Evolutionary conservation across 331 rosid genomes (phyloP).

Genomic region (Spiraea crenata): DNA sequence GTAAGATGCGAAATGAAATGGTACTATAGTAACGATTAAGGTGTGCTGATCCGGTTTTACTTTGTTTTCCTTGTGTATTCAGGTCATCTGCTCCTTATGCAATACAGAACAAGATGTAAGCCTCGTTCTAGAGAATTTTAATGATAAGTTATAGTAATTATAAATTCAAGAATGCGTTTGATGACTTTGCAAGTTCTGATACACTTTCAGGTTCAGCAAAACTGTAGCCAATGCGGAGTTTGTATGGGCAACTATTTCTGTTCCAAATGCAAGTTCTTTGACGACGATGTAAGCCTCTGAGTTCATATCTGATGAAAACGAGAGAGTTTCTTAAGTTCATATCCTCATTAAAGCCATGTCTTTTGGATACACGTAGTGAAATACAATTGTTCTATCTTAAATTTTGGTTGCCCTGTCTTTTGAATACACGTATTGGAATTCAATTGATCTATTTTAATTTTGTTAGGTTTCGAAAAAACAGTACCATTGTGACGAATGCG

Average conservation of each 20-base stretch:
- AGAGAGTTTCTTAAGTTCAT: background rate
- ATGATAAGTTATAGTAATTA: background rate
- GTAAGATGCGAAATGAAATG: background rate
- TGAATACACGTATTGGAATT: background rate
- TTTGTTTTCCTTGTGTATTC: slow-evolving; percentile 23
- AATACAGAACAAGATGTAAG: slow-evolving; percentile 83
- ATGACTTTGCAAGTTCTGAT: background rate
- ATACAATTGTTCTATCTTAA: background rate
- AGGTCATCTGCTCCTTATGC: slow-evolving; percentile 84
- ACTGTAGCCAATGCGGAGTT: slow-evolving; percentile 60
- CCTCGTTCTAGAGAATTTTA: background rate
- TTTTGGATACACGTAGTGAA: background rate
- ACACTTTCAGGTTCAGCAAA: slow-evolving; percentile 62
- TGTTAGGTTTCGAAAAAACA: slow-evolving; percentile 41
- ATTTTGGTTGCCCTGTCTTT: background rate
- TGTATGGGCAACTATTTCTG: slow-evolving; percentile 78
- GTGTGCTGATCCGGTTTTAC: slow-evolving; percentile 15
- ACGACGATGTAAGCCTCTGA: slow-evolving; percentile 56
- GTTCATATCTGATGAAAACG: slow-evolving; percentile 11
- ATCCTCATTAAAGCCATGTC: background rate
- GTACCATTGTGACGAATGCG: slow-evolving; percentile 80
- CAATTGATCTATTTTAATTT: background rate
- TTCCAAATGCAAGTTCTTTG: slow-evolving; percentile 73
- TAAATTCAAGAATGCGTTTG: background rate
- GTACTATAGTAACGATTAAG: background rate